Evolutionary conservation across 805 yeast genomes (phyloP).

Genomic region (Metschnikowia aberdeeniae): DNA sequence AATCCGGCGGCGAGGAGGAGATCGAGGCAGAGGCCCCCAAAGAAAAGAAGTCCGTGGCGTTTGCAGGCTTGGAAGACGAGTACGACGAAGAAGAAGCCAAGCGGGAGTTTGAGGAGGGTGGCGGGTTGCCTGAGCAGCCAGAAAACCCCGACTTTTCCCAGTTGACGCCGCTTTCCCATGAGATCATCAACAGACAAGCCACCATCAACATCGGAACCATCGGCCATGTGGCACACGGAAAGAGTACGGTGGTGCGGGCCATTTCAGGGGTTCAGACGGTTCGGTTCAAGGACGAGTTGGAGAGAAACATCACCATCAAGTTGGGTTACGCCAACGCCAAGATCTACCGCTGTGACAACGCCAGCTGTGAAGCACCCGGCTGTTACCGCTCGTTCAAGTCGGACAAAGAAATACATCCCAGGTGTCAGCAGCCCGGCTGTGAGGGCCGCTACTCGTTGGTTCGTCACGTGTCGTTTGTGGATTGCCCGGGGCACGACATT

Average conservation of each 20-base stretch:
- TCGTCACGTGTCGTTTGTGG: constrained; percentile 97
- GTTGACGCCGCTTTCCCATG: constrained; percentile 87
- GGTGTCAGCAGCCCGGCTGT: constrained; percentile 85
- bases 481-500: constrained; percentile 99
- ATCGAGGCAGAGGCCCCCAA: constrained; percentile 35
- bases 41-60: constrained; percentile 73
- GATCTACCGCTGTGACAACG: constrained; percentile 87
- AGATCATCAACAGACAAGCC: constrained; percentile 97
- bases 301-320: constrained; percentile 97
- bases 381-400: constrained; percentile 93
- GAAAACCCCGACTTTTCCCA: constrained; percentile 75
- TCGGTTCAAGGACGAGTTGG: constrained; percentile 97
- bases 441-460: constrained; percentile 83
- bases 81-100: constrained; percentile 71
- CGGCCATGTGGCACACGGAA: constrained; percentile 96
- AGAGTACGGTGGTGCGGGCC: constrained; percentile 89
- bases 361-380: constrained; percentile 86
- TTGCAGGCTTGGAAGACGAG: constrained; percentile 67
- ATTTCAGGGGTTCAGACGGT: constrained; percentile 99
- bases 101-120: constrained; percentile 94
- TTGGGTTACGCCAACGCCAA: constrained; percentile 99
- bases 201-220: constrained; percentile 97
- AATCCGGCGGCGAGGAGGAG: constrained; percentile 43
- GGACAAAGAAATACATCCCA: constrained; percentile 92
- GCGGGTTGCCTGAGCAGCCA: constrained; percentile 97